These are phyloP conservation scores for Nigrospora oryzae DNA, from an alignment of 2,329 filamentous ascomycete species.

Conservation along the genomic window DNA sequence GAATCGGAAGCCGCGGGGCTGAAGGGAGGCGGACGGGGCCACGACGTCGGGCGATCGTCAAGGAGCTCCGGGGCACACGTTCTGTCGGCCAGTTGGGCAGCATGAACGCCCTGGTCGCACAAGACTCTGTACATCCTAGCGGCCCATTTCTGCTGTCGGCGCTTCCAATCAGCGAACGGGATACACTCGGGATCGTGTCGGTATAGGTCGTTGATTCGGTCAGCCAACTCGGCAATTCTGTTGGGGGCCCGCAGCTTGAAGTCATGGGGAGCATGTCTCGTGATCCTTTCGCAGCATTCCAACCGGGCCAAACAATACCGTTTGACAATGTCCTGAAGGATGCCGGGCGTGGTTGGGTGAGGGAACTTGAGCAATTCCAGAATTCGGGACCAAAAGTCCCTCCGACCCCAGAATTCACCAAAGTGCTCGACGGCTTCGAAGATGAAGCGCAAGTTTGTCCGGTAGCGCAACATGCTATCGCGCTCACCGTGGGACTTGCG, in stretches of 20 bases:
- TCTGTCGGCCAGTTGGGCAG: background rate
- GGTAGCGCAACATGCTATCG: slow-evolving; percentile 1
- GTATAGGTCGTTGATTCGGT: background rate
- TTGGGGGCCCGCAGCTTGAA: background rate
- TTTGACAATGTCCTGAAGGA: slow-evolving; percentile 1
- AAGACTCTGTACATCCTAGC: background rate
- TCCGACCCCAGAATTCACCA: background rate
- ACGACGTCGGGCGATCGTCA: background rate
- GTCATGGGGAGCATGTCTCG: background rate
- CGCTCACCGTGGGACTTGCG: background rate
- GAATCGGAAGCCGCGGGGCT: background rate
- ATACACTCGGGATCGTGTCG: background rate
- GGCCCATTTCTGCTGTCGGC: background rate
- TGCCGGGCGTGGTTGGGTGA: background rate
- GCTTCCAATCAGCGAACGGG: background rate
- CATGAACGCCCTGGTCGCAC: background rate
- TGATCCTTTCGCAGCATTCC: background rate
- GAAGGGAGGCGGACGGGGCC: background rate
- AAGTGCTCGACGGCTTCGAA: slow-evolving; percentile 5
- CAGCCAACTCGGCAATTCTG: background rate
- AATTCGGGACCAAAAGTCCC: slow-evolving; percentile 3
- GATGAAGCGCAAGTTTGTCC: slow-evolving; percentile 3
- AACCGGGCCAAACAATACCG: background rate
- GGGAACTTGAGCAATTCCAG: background rate
- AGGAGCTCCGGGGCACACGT: background rate